These are phyloP conservation scores for Taphrina flavorubra DNA, from an alignment of 1,139 yeast genomes.

Conservation along the genomic window DNA sequence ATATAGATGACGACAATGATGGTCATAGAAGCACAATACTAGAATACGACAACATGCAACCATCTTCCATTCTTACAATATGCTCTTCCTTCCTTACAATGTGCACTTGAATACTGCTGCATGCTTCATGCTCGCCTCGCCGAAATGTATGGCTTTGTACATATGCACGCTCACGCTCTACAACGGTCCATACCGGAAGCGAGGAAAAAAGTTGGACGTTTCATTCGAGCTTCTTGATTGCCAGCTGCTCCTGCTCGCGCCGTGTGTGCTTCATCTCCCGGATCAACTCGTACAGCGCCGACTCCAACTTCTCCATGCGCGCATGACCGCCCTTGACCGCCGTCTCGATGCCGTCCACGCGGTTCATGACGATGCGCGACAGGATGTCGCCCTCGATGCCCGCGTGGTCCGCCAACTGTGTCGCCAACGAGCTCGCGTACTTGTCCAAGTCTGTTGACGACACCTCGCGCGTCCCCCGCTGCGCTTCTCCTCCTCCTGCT, in stretches of 20 bases:
- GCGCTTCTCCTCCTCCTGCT: background rate
- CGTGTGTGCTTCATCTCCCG: slow-evolving; percentile 11
- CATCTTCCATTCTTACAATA: too few relatives aligned
- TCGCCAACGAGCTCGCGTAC: slow-evolving; percentile 36
- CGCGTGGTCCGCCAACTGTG: slow-evolving; percentile 33
- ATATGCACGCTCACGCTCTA: background rate
- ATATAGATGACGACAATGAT: background rate
- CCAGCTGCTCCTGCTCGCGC: background rate
- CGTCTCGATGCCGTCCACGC: slow-evolving; percentile 31
- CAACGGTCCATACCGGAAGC: background rate
- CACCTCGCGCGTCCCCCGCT: background rate
- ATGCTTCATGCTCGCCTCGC: too few relatives aligned
- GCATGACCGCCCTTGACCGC: slow-evolving; percentile 25
- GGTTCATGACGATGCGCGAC: slow-evolving; percentile 28
- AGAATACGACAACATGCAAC: background rate
- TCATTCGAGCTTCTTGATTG: background rate
- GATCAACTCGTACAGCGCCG: slow-evolving; percentile 12
- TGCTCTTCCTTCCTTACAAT: too few relatives aligned
- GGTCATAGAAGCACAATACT: background rate
- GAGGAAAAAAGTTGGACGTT: too few relatives aligned
- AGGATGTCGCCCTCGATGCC: slow-evolving; percentile 15
- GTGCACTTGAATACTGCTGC: too few relatives aligned
- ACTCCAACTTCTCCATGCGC: slow-evolving; percentile 24
- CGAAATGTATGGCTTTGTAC: too few relatives aligned
- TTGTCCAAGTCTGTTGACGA: background rate